Evolutionary conservation across 2,329 filamentous ascomycete genomes (phyloP).

Genomic region (Hypoxylon sp.): DNA sequence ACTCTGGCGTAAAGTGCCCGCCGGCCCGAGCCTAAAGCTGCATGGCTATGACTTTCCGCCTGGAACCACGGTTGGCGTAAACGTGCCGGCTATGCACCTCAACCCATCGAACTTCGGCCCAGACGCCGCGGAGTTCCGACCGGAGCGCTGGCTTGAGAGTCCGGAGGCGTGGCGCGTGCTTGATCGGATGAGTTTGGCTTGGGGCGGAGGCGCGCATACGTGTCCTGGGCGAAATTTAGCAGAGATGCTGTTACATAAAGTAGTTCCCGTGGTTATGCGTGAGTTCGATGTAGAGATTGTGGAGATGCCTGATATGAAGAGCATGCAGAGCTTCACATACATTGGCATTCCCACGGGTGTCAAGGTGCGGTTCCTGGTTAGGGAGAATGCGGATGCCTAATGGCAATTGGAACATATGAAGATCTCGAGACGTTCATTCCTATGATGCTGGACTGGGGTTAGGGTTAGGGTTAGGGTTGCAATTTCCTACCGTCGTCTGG

Average conservation of each 20-base stretch:
- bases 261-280: slow-evolving; percentile 59
- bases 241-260: slow-evolving; percentile 64
- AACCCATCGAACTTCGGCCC: slow-evolving; percentile 65
- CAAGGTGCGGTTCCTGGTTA: slow-evolving; percentile 57
- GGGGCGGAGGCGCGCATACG: slow-evolving; percentile 66
- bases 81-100: slow-evolving; percentile 65
- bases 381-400: slow-evolving; percentile 1
- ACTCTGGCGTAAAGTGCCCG: slow-evolving; percentile 63
- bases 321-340: slow-evolving; percentile 63
- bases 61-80: slow-evolving; percentile 66
- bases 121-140: slow-evolving; percentile 61
- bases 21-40: slow-evolving; percentile 53
- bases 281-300: slow-evolving; percentile 62
- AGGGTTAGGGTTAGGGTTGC: no score
- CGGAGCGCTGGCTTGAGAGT: slow-evolving; percentile 63
- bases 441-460: no score
- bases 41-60: slow-evolving; percentile 60
- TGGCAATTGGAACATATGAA: neutral
- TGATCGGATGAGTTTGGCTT: slow-evolving; percentile 65
- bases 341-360: slow-evolving; percentile 67
- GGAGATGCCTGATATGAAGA: slow-evolving; percentile 57
- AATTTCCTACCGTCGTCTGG: no score
- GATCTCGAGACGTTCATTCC: neutral
- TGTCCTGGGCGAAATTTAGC: slow-evolving; percentile 68
- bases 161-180: slow-evolving; percentile 56